These are phyloP conservation scores for Odonthalia washingtoniensis DNA, from an alignment of 31 red algal genomes.

Conservation along the genomic window DNA sequence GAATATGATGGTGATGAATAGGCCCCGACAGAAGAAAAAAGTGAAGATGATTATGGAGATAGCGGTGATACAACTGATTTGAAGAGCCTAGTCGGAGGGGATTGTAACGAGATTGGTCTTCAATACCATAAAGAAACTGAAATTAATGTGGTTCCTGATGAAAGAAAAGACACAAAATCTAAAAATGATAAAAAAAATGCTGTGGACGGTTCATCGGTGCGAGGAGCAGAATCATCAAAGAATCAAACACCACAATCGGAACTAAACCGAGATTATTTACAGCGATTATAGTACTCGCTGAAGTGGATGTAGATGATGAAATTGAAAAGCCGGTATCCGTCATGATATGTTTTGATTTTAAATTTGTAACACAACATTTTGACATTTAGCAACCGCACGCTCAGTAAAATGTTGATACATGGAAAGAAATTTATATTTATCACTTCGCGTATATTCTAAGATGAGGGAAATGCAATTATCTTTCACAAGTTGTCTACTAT, in stretches of 20 bases:
- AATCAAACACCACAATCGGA: conserved; percentile 38
- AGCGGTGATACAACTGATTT: not conserved
- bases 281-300: conserved; percentile 55
- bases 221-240: not conserved
- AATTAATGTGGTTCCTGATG: not conserved
- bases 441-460: conserved; percentile 70
- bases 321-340: conserved; percentile 46
- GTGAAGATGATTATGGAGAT: not conserved
- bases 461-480: conserved; percentile 57
- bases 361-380: conserved; percentile 80
- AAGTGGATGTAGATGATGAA: not conserved
- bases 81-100: not conserved
- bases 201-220: not conserved
- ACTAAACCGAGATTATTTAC: conserved; percentile 59
- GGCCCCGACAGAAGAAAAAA: not conserved
- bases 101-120: not conserved
- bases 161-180: not conserved
- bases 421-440: conserved; percentile 39
- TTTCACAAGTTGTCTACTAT: conserved; percentile 62
- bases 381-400: conserved; percentile 38
- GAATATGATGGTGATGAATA: not conserved
- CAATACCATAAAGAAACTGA: not conserved
- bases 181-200: not conserved
- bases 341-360: conserved; percentile 49
- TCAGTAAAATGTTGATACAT: conserved; percentile 74